Conservation (phyloP, 352 stramenopile species). For the Globisporangium irregulare region DNA sequence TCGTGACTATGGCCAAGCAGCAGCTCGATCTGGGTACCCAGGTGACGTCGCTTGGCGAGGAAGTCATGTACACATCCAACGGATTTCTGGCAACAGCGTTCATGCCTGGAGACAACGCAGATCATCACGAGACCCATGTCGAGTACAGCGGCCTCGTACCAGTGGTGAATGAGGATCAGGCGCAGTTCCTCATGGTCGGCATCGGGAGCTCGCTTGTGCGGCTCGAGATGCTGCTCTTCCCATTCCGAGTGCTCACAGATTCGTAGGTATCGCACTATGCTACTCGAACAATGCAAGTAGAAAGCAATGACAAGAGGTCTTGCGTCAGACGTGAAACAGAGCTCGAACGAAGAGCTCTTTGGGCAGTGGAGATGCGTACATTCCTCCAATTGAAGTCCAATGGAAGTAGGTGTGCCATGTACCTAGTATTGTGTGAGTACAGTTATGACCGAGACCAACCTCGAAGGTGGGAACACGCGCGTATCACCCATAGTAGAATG, state of each 20-base stretch:
- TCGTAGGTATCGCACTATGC: neutral
- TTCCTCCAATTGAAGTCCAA: neutral
- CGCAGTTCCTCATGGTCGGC: slow-evolving; percentile 3
- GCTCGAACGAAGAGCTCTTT: neutral
- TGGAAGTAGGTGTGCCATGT: neutral
- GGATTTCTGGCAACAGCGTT: slow-evolving; percentile 2
- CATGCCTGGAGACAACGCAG: neutral
- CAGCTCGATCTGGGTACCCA: neutral
- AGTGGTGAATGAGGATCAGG: neutral
- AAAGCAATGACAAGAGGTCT: neutral
- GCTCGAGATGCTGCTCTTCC: slow-evolving; percentile 3
- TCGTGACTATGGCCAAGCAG: slow-evolving; percentile 6
- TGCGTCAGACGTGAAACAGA: too few relatives aligned
- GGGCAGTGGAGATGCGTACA: neutral
- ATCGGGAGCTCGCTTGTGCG: neutral
- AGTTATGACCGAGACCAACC: too few relatives aligned
- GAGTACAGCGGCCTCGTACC: slow-evolving; percentile 3
- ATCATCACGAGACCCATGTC: neutral
- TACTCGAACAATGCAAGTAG: neutral
- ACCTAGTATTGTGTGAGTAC: neutral
- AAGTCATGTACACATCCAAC: neutral
- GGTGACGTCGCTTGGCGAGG: neutral
- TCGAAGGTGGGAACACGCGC: neutral
- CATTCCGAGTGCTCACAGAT: neutral
- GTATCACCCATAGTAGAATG: neutral